Evolutionary conservation across 345 rosid species (phyloP).

Genomic region (Eucalyptus tenuipes): DNA sequence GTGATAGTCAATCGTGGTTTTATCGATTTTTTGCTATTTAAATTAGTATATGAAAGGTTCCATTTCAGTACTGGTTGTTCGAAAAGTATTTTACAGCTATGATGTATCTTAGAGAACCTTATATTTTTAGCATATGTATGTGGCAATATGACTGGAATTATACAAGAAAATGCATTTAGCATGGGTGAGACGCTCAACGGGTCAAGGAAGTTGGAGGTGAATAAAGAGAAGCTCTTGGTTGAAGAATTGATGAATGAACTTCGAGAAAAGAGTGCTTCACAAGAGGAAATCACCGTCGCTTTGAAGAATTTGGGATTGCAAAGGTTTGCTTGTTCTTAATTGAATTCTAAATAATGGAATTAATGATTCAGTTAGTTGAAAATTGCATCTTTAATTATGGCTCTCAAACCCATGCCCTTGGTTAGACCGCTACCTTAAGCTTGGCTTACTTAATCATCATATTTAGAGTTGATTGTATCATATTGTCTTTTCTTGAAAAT

Average conservation of each 20-base stretch:
- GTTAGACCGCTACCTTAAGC: background rate
- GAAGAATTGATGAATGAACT: background rate
- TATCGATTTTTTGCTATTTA: background rate
- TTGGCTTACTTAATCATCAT: background rate
- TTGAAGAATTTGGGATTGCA: slow-evolving; percentile 10
- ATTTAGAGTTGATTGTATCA: background rate
- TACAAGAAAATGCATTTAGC: background rate
- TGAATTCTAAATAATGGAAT: background rate
- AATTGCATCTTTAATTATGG: background rate
- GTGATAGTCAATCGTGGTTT: background rate
- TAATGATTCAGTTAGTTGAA: background rate
- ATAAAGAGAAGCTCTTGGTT: background rate
- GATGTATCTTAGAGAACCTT: background rate
- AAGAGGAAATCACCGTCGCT: background rate
- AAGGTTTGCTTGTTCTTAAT: background rate
- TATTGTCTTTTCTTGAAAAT: background rate
- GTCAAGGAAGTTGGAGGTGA: background rate
- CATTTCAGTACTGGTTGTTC: background rate
- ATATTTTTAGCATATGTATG: slow-evolving; percentile 14
- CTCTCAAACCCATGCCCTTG: background rate
- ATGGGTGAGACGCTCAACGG: slow-evolving; percentile 7
- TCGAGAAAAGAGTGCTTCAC: background rate
- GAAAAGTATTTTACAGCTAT: background rate
- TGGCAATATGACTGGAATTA: slow-evolving; percentile 7
- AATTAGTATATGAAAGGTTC: background rate